Percentiles rank a stretch among this genome's conserved stretches.
Conservation (phyloP, 106 monocot species). For the Hemerocallis citrina region DNA sequence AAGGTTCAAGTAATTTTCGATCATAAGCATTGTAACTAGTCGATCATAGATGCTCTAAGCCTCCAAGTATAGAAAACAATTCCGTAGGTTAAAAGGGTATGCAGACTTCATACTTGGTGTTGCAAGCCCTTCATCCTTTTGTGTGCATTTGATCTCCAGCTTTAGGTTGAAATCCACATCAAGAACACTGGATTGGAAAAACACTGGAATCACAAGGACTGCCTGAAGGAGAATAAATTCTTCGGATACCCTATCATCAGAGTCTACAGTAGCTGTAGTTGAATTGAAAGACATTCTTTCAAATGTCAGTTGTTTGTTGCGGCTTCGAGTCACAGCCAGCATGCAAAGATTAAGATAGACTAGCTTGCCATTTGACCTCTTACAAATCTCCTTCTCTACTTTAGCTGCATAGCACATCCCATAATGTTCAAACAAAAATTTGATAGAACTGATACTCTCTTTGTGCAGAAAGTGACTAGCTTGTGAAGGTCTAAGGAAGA, state of each 20-base stretch:
- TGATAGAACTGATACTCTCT: too few relatives aligned
- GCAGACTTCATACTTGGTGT: too few relatives aligned
- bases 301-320: slow-evolving; percentile 17
- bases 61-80: too few relatives aligned
- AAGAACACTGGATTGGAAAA: slow-evolving; percentile 1
- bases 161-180: slow-evolving; percentile 9
- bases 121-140: too few relatives aligned
- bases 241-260: background rate
- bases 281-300: slow-evolving; percentile 5
- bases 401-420: slow-evolving; percentile 95
- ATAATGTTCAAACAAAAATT: too few relatives aligned
- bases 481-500: too few relatives aligned
- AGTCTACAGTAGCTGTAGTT: background rate
- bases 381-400: slow-evolving; percentile 78
- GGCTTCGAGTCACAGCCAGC: slow-evolving; percentile 36
- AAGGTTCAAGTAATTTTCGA: too few relatives aligned
- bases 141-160: too few relatives aligned
- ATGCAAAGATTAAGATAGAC: slow-evolving; percentile 85
- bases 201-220: slow-evolving; percentile 31
- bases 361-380: slow-evolving; percentile 82
- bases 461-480: too few relatives aligned
- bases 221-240: slow-evolving; percentile 59
- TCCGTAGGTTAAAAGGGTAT: too few relatives aligned
- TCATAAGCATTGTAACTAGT: too few relatives aligned
- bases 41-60: too few relatives aligned